Evolutionary conservation across 2,329 filamentous ascomycete species (phyloP), one percentile per base, ranked within the genome.

Genomic region (Fusarium equiseti): DNA sequence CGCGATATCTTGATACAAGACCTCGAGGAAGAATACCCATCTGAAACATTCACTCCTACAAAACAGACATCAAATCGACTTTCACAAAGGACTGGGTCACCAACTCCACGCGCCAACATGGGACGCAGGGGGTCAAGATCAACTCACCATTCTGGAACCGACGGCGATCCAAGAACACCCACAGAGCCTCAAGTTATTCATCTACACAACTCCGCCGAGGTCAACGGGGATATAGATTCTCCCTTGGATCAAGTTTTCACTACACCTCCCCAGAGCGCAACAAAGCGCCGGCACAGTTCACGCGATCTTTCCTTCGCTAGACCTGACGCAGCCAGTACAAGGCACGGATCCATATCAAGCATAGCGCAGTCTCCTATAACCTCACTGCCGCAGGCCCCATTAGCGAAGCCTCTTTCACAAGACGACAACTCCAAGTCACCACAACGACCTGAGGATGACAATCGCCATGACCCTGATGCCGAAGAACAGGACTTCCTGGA

Each of bases 1-100:
- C 90, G 91, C 44, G 95, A 98, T 75, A 95, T 98, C 65, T 83
- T 99, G 22, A 85, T 90, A 8, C 87, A 94, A 80, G 96, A 99
- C 77, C 83, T 98, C 11, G 92, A 95, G 58, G 93, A 97, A 72
- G 95, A 97, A 46, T 66, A 71, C 31, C 75, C 77, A 35, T 70
- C 62, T 24, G 29, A 53, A 11, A 70, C 63, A 16, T 66, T 64
- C 20, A 74, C 75, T 8, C 75, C 76, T n/a, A 70, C 63, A 15
- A 77, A 75, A 67, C 77, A 52, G 71, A 77, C 68, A 59, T 54
- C 67, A 22, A 73, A 68, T 26, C 66, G 68, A 12, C 65, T 68
- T 29, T 74, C 73, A 59, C 72, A 67, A 44, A 64, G 68, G 43
- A 63, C 72, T 12, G 73, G 75, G 9, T 79, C 78, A 11, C 73